These are phyloP conservation scores for Gossypioides kirkii DNA, from an alignment of 345 rosid species.

Conservation along the genomic window DNA sequence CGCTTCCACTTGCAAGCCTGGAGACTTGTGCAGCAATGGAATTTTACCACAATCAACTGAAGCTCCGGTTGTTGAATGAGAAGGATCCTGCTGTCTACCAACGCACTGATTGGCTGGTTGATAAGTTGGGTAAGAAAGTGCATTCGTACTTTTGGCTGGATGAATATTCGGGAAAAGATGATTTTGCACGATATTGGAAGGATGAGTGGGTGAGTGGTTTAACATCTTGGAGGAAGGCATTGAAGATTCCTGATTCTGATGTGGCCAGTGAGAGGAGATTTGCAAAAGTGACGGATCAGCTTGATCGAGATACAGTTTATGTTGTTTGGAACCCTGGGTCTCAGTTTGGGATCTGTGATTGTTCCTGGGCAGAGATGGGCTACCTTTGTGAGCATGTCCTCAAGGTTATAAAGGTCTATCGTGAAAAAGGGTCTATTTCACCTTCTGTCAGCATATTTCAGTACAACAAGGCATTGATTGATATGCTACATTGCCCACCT, in stretches of 20 bases:
- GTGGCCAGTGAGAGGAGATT: conserved; percentile 47
- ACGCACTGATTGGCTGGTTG: conserved; percentile 91
- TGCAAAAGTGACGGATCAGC: conserved; percentile 56
- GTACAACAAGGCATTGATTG: conserved; percentile 57
- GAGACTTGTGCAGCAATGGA: conserved; percentile 89
- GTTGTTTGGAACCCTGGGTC: conserved; percentile 82
- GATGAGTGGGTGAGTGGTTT: conserved; percentile 90
- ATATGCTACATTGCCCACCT: conserved; percentile 53
- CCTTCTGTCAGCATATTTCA: conserved; percentile 56
- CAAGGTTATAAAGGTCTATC: conserved; percentile 46
- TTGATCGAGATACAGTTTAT: conserved; percentile 45
- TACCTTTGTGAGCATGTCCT: conserved; percentile 75
- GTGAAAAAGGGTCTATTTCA: conserved; percentile 30
- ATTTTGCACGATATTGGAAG: conserved; percentile 73
- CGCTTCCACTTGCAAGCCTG: conserved; percentile 78
- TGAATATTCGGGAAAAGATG: conserved; percentile 72
- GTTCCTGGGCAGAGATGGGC: conserved; percentile 80
- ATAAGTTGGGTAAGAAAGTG: conserved; percentile 85
- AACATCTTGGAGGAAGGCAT: conserved; percentile 76
- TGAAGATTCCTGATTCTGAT: conserved; percentile 63
- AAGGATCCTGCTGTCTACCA: conserved; percentile 56
- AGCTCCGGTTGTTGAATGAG: conserved; percentile 71
- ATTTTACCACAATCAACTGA: conserved; percentile 81
- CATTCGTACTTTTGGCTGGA: conserved; percentile 97
- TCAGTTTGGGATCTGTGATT: conserved; percentile 67